These are phyloP conservation scores for Scalesia atractyloides DNA, from an alignment of 129 eudicot genomes.

Conservation along the genomic window DNA sequence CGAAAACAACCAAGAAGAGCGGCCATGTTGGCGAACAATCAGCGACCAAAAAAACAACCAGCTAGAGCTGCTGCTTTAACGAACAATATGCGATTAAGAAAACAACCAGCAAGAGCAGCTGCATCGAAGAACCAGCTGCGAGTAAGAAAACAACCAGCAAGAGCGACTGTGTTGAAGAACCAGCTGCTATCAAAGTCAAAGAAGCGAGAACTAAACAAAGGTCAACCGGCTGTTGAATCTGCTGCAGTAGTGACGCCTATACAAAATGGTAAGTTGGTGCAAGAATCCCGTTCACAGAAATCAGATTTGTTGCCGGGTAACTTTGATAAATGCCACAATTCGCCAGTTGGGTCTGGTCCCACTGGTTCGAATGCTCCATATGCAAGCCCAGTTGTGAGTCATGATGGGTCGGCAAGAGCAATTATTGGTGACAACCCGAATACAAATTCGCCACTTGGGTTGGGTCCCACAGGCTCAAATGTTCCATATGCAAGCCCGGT, in stretches of 20 bases:
- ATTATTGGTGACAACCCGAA: slow-evolving; percentile 14
- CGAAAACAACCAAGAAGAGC: background rate
- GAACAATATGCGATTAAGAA: too few relatives aligned
- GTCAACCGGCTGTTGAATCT: background rate
- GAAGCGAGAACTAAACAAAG: slow-evolving; percentile 27
- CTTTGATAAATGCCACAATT: slow-evolving; percentile 20
- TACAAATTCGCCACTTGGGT: too few relatives aligned
- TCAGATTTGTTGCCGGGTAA: slow-evolving; percentile 20
- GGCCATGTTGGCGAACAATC: background rate
- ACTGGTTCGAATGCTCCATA: background rate
- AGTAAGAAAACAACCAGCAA: background rate
- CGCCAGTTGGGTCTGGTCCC: slow-evolving; percentile 28
- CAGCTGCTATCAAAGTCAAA: slow-evolving; percentile 14
- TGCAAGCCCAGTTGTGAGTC: background rate
- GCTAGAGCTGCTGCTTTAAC: too few relatives aligned
- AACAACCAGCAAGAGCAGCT: too few relatives aligned
- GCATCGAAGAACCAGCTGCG: background rate
- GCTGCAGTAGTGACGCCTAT: slow-evolving; percentile 8
- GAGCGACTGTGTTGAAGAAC: background rate
- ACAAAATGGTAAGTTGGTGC: slow-evolving; percentile 20
- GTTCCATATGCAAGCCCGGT: too few relatives aligned
- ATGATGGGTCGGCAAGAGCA: slow-evolving; percentile 5
- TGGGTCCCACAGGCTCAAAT: too few relatives aligned
- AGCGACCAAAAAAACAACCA: background rate
- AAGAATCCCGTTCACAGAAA: slow-evolving; percentile 21